Evolutionary conservation across 2,329 filamentous ascomycete species (phyloP).

Genomic region (Neopestalotiopsis sp.): DNA sequence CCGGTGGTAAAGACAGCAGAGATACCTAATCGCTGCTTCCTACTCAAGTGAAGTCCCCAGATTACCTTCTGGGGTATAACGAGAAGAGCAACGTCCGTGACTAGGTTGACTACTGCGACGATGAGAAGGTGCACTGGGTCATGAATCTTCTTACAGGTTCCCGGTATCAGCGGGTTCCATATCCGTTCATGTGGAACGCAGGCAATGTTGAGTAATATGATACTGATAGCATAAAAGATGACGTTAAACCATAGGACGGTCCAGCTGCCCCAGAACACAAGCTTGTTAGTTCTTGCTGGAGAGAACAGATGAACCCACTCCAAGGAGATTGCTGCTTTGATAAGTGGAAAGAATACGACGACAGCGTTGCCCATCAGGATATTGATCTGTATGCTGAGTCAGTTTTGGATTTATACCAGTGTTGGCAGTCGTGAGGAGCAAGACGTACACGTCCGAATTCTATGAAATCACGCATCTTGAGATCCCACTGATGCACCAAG

Average conservation of each 20-base stretch:
- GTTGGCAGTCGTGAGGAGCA: background rate
- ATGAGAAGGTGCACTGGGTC: background rate
- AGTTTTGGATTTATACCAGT: background rate
- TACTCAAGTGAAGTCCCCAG: background rate
- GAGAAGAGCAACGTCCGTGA: background rate
- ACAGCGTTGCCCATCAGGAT: background rate
- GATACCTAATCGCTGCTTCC: background rate
- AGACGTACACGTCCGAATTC: background rate
- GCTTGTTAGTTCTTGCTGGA: slow-evolving; percentile 16
- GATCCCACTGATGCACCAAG: slow-evolving; percentile 21
- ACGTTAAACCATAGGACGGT: slow-evolving; percentile 13
- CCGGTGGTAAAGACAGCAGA: slow-evolving; percentile 5
- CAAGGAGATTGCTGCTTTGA: slow-evolving; percentile 21
- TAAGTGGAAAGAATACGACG: background rate
- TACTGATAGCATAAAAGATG: slow-evolving; percentile 1
- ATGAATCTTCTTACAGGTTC: background rate
- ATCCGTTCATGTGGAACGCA: background rate
- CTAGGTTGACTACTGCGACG: background rate
- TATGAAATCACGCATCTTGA: background rate
- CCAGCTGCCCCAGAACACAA: slow-evolving; percentile 20
- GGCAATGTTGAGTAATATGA: background rate
- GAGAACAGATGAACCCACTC: slow-evolving; percentile 23
- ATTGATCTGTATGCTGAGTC: no score
- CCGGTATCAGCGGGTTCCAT: background rate
- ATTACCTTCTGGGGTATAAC: background rate